Evolutionary conservation across 2,329 filamentous ascomycete genomes (phyloP).

Genomic region (Epicoccum sorghinum): DNA sequence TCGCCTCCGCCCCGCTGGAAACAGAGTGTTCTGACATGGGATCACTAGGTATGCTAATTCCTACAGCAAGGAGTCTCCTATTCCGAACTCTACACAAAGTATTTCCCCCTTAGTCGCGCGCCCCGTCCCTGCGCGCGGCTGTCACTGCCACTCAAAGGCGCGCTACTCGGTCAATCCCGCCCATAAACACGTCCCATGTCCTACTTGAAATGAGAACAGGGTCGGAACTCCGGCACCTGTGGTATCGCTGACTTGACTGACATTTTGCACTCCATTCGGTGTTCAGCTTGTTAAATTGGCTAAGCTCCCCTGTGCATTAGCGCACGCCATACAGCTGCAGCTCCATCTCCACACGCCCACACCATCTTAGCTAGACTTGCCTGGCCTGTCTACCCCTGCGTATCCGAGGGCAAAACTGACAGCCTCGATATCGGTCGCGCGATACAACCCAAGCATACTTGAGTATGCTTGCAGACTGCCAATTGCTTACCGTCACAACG

Average conservation of each 20-base stretch:
- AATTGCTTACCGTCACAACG: constrained; percentile 38
- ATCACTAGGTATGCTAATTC: constrained; percentile 18
- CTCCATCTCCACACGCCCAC: constrained; percentile 31
- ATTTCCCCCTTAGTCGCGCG: constrained; percentile 21
- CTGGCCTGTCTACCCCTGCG: constrained; percentile 29
- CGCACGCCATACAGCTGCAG: constrained; percentile 36
- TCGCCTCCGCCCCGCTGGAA: constrained; percentile 27
- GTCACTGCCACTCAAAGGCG: constrained; percentile 23
- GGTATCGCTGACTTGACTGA: constrained; percentile 3
- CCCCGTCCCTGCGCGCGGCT: constrained; percentile 27
- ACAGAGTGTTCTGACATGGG: constrained; percentile 4
- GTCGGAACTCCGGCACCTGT: constrained; percentile 22
- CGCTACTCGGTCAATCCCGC: constrained; percentile 30
- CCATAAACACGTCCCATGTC: constrained; percentile 32
- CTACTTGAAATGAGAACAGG: constrained; percentile 28
- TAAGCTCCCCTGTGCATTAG: constrained; percentile 40
- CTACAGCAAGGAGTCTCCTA: constrained; percentile 27
- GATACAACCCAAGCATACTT: constrained; percentile 27
- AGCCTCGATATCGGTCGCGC: constrained; percentile 32
- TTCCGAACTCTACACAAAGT: constrained; percentile 27
- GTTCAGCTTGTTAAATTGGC: constrained; percentile 31
- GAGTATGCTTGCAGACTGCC: constrained; percentile 40
- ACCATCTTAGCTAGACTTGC: constrained; percentile 27
- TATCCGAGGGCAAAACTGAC: constrained; percentile 25
- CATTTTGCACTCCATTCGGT: constrained; percentile 18